Evolutionary conservation across 1,284 basidiomycete species (phyloP), one percentile per base, ranked within the genome.

Genomic region (Austroboletus niveus): DNA sequence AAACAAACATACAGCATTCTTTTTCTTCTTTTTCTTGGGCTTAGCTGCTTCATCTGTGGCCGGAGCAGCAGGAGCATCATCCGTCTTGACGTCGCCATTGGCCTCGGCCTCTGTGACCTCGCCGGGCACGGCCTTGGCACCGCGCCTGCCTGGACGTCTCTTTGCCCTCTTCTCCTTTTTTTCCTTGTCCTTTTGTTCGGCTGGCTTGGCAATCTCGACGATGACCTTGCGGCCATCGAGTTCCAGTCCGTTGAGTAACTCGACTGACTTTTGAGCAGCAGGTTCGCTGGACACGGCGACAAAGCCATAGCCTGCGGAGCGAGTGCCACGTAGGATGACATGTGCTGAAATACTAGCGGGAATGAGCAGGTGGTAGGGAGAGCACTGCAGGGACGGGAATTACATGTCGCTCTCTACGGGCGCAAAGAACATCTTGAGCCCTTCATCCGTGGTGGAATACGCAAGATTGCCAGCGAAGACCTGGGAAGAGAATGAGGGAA

Each of bases 301-400:
- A 69, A 96, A 96, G 60, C 92, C 94, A 75, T 94, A 96, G 56
- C 93, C 93, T 64, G 92, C 86, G 57, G 90, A 88, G 69, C 89
- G 85, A 51, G 76, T 75, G 62, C 89, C 88, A 58, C 89, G 88
- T 72, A 83, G 74, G 71, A 92, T 92, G 70, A 93, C 83, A 72
- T 89, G 85, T 60, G 82, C 87, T 57, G 87, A 82, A 62, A 85
- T 71, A 64, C 87, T 90, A 63, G 12, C 40, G 42, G 40, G 66
- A 58, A 57, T 65, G 67, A 59, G 49, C 52, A n/a, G n/a, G n/a
- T 29, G 29, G 55, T 6, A 53, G 30, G 56, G 48, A 24, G 34
- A 22, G 54, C 42, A 49, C 5, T 49, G 51, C 57, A 30, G 49
- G 30, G 48, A 52, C 10, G 36, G 17, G 64, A 82, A 84, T 62